Evolutionary conservation across 768 basidiomycete genomes (phyloP), one percentile per base, ranked within the genome.

Genomic region (Suillus variegatus): DNA sequence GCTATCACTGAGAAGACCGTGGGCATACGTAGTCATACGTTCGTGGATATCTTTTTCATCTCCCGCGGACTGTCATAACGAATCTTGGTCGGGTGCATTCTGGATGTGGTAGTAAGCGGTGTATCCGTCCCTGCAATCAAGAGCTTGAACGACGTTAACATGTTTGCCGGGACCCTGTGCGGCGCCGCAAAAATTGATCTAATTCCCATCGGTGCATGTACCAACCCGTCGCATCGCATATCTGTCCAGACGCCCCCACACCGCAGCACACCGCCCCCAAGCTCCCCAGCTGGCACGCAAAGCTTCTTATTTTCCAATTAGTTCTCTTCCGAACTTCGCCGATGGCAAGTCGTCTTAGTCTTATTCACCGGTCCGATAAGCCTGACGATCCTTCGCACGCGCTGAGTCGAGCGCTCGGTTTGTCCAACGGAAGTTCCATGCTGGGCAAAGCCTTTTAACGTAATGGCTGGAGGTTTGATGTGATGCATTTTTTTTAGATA

Each of bases 31-130:
- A 44, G 32, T 36, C 56, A 40, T 52, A 28, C 51, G 28, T 52
- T 32, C 16, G 51, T 52, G 28, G 51, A 52, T 52, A 52, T 35
- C 16, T 28, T 25, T 41, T 63, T 40, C 41, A 38, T 38, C 41
- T 64, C 60, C 64, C 64, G 64, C 64, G 64, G 64, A 64, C 61
- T 44, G 58, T 64, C 63, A 64, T 38, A 61, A 44, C 61, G 46
- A 56, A 61, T 40, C 38, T 32, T 47, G 22, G 57, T 61, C 64
- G 64, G 64, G 8, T 63, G 64, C 46, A 62, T 12, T 64, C 32
- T 36, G 63, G 10, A 44, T 58, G 58, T 41, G 49, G 28, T 22
- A 20, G 22, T 13, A 64, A 61, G 63, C 58, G 63, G 56, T 62
- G 54, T 62, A 62, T 64, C 6, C 36, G 20, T 61, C 60, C 64